phyloP scores from a whole-genome alignment of 2,329 filamentous ascomycete species.

The Alternaria atra region DNA sequence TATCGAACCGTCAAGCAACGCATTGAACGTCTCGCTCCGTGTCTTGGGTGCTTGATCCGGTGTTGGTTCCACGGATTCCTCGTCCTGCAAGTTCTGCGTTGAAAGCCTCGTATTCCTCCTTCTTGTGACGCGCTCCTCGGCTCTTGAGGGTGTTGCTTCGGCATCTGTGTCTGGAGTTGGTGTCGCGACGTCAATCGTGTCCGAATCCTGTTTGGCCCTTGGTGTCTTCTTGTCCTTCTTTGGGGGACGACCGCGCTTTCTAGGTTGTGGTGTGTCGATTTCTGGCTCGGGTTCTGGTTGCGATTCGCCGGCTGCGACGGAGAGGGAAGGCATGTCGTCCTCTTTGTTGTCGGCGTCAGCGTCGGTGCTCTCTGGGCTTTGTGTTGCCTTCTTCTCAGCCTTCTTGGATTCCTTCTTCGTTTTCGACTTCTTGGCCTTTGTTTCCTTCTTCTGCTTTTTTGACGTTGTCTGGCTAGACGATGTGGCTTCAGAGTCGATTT shows the following conservation, averaged over 20 bases:
- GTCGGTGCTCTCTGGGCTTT: background rate
- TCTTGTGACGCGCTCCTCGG: conserved; percentile 4
- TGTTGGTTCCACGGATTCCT: conserved; percentile 3
- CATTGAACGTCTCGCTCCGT: conserved; percentile 37
- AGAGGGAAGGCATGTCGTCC: background rate
- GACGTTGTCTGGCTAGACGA: conserved; percentile 3
- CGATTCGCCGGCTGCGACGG: background rate
- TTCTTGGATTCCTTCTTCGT: background rate
- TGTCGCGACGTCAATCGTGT: background rate
- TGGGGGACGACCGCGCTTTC: conserved; percentile 12
- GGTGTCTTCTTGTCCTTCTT: conserved; percentile 18
- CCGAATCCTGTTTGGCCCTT: background rate
- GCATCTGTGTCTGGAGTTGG: conserved; percentile 4
- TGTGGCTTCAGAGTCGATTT: conserved; percentile 15
- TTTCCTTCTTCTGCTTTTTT: background rate
- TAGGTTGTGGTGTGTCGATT: conserved; percentile 4
- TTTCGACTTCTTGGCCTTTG: background rate
- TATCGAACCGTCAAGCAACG: conserved; percentile 30
- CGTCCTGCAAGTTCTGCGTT: conserved; percentile 2
- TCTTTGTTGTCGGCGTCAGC: background rate
- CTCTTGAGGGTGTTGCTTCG: conserved; percentile 17
- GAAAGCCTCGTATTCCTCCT: conserved; percentile 15
- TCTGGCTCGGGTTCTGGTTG: background rate
- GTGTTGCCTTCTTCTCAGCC: conserved; percentile 7
- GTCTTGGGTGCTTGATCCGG: conserved; percentile 28